Conservation (phyloP, 2,329 filamentous ascomycete species). For the Volutella citrinella region DNA sequence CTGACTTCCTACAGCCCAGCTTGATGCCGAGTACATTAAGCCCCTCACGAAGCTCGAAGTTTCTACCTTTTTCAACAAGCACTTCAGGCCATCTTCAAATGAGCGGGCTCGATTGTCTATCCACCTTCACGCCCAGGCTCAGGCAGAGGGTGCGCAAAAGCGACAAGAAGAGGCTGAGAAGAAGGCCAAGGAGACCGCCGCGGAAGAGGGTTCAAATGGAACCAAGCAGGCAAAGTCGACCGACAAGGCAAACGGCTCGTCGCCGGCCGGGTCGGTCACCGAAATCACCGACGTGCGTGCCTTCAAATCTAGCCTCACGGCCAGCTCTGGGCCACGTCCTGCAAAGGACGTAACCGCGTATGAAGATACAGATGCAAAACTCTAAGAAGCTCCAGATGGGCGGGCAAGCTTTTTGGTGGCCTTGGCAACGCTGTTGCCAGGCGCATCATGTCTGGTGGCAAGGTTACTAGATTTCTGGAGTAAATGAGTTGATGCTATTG, state of each 20-base stretch:
- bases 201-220: constrained; percentile 27
- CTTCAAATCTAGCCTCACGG: constrained; percentile 73
- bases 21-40: constrained; percentile 73
- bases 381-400: constrained; percentile 41
- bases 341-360: constrained; percentile 78
- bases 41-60: constrained; percentile 76
- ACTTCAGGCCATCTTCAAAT: constrained; percentile 71
- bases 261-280: constrained; percentile 36
- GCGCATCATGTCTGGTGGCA: no score
- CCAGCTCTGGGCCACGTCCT: constrained; percentile 70
- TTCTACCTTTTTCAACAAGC: constrained; percentile 71
- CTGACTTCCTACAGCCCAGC: constrained; percentile 52
- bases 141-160: constrained; percentile 43
- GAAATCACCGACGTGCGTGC: constrained; percentile 75
- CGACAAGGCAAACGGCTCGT: constrained; percentile 41
- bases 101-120: constrained; percentile 79
- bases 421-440: no score
- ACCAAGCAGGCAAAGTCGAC: constrained; percentile 4
- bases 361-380: constrained; percentile 80
- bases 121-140: constrained; percentile 74
- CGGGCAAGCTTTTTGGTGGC: neutral
- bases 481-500: no score
- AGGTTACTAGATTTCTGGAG: no score
- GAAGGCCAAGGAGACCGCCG: constrained; percentile 29
- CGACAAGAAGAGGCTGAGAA: constrained; percentile 43